Evolutionary conservation across 140 eudicot species (phyloP).

Genomic region (Flaveria floridana): DNA sequence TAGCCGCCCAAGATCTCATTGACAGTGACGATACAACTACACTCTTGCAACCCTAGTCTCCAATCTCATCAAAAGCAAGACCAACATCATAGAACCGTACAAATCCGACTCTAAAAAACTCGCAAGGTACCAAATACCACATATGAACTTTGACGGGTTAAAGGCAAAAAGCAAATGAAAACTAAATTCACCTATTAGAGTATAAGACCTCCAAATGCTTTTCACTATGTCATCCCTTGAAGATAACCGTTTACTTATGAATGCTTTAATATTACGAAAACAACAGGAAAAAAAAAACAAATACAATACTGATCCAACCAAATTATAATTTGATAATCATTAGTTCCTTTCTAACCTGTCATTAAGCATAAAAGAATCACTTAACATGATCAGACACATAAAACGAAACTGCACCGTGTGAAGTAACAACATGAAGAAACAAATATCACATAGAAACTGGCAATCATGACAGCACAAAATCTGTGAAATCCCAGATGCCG

Average conservation of each 20-base stretch:
- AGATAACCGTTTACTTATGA: neutral
- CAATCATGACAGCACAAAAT: neutral
- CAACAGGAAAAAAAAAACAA: too few species aligned
- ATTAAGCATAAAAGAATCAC: too few species aligned
- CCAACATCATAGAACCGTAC: too few species aligned
- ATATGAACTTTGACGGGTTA: neutral
- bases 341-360: neutral
- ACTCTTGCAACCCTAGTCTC: too few species aligned
- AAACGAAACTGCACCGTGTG: neutral
- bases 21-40: too few species aligned
- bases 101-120: too few species aligned
- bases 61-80: too few species aligned
- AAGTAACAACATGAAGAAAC: neutral
- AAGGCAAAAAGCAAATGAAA: too few species aligned
- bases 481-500: constrained; percentile 11
- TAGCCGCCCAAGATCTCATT: too few species aligned
- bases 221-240: neutral
- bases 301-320: neutral
- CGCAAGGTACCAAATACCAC: too few species aligned
- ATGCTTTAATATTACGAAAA: too few species aligned
- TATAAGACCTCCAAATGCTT: neutral
- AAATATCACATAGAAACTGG: neutral
- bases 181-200: neutral
- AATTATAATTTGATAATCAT: neutral
- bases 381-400: neutral